Conservation (phyloP, 2,329 filamentous ascomycete genomes). For the Thielaviopsis euricoi region DNA sequence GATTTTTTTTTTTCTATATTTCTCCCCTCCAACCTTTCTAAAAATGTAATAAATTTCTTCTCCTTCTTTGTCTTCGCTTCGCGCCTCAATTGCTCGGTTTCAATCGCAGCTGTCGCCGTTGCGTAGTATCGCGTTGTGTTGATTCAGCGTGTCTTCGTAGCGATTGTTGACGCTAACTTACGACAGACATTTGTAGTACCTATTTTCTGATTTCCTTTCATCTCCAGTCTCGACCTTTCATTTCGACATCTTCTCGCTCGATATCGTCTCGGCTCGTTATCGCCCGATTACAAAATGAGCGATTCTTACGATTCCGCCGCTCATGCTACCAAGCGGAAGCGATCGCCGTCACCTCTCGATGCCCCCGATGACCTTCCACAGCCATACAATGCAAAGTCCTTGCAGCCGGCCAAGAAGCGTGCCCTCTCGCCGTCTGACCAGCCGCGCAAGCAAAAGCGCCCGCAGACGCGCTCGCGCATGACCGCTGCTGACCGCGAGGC, state of each 20-base stretch:
- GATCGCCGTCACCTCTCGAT: conserved; percentile 20
- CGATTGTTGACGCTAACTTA: neutral
- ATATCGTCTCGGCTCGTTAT: neutral
- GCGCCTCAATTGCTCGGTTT: too few relatives aligned
- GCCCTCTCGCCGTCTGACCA: conserved; percentile 36
- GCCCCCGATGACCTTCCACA: conserved; percentile 32
- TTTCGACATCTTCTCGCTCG: neutral
- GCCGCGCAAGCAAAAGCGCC: conserved; percentile 52
- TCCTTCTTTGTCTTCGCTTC: neutral
- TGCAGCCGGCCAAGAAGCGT: conserved; percentile 42
- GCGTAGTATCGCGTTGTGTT: neutral
- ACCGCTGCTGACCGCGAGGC: conserved; percentile 50
- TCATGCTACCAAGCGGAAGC: conserved; percentile 19
- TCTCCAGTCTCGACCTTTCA: neutral
- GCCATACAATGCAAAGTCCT: conserved; percentile 41
- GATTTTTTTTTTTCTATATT: neutral
- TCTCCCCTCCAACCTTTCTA: too few relatives aligned
- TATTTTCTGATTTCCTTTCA: neutral
- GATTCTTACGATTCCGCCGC: neutral
- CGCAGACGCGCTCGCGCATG: conserved; percentile 49
- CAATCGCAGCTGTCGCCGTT: too few relatives aligned
- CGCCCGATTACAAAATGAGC: neutral
- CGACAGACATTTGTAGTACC: neutral
- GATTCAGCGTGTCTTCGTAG: neutral
- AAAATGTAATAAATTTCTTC: conserved; percentile 1